phyloP scores from a whole-genome alignment of 2,329 filamentous ascomycete genomes.

The Macrophomina phaseolina region DNA sequence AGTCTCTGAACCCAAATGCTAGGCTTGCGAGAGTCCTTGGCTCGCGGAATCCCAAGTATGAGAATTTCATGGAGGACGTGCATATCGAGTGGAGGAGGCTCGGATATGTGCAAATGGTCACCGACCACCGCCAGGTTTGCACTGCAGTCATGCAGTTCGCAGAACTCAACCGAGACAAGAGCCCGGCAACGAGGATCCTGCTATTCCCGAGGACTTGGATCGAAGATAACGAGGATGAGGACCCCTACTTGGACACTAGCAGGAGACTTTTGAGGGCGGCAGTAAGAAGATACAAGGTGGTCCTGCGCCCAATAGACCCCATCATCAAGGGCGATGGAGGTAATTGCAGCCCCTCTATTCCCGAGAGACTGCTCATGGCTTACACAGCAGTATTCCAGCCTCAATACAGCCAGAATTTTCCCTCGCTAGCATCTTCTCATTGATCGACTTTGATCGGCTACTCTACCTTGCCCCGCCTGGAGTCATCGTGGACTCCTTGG shows the following conservation, averaged over 20 bases:
- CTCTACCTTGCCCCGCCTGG: constrained; percentile 54
- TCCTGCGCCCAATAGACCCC: constrained; percentile 51
- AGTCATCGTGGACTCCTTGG: constrained; percentile 52
- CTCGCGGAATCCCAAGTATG: constrained; percentile 29
- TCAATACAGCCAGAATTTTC: constrained; percentile 47
- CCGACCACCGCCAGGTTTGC: constrained; percentile 54
- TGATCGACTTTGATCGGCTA: constrained; percentile 53
- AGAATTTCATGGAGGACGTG: constrained; percentile 29
- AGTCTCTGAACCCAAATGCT: constrained; percentile 21
- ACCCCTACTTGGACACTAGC: constrained; percentile 52
- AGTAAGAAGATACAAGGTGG: constrained; percentile 52
- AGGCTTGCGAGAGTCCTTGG: constrained; percentile 20
- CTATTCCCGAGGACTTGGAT: constrained; percentile 52
- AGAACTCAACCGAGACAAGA: constrained; percentile 52
- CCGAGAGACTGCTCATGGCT: not conserved
- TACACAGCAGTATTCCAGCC: not conserved
- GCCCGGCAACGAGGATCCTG: constrained; percentile 52
- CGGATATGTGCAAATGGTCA: constrained; percentile 55
- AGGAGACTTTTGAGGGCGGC: constrained; percentile 52
- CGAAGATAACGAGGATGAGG: constrained; percentile 42
- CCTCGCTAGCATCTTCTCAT: constrained; percentile 51
- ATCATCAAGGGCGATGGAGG: constrained; percentile 44
- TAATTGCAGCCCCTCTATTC: constrained; percentile 26
- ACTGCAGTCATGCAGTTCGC: constrained; percentile 57
- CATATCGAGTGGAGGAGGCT: constrained; percentile 53